A percentile compares a stretch with the other conserved stretches of the same genome.
These are phyloP conservation scores for Penicillium hordei DNA, from an alignment of 2,329 filamentous ascomycete species.

Conservation along the genomic window DNA sequence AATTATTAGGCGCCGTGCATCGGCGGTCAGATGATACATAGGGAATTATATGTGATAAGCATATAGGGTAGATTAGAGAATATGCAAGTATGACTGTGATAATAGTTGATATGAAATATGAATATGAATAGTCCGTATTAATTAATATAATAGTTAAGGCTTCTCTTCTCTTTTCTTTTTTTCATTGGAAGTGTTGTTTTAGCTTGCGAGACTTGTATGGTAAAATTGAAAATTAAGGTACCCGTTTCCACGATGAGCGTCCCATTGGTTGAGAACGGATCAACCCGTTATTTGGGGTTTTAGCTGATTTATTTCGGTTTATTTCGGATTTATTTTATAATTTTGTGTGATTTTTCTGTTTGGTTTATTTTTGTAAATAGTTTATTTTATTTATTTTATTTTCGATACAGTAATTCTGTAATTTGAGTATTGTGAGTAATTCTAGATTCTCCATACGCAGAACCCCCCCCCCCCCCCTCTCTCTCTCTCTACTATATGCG, in stretches of 20 bases:
- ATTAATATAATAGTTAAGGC: not conserved
- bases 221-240: constrained; percentile 9
- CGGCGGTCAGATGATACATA: constrained; percentile 9
- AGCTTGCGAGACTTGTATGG: not conserved
- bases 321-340: not conserved
- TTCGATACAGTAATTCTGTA: not conserved
- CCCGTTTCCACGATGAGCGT: constrained; percentile 4
- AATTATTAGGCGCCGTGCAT: constrained; percentile 14
- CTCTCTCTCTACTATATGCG: not conserved
- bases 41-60: not conserved
- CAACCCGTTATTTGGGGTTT: constrained; percentile 8
- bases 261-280: constrained; percentile 11
- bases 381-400: not conserved
- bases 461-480: not conserved
- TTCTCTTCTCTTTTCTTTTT: not conserved
- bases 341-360: not conserved
- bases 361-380: constrained; percentile 1
- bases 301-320: not conserved
- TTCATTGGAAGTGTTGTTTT: not conserved
- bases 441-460: not conserved
- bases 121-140: not conserved
- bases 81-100: not conserved
- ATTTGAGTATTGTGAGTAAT: not conserved
- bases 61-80: not conserved
- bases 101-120: not conserved